Conservation (phyloP, 257 asterid species). For the Rhazya stricta region DNA sequence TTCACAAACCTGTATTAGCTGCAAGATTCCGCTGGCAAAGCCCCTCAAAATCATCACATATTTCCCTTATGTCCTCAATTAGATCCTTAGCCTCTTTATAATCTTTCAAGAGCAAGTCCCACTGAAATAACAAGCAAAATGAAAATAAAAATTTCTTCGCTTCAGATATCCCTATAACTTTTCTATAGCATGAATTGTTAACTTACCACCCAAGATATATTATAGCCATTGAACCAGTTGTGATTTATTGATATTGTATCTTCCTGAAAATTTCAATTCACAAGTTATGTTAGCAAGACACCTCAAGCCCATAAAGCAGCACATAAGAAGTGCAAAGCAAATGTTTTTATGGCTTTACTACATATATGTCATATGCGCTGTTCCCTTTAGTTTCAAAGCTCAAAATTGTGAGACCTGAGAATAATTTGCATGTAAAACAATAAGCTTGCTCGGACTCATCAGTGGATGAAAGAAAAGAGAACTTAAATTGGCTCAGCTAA, state of each 20-base stretch:
- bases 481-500: neutral
- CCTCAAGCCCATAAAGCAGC: slow-evolving; percentile 7
- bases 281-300: slow-evolving; percentile 16
- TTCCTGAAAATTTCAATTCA: slow-evolving; percentile 51
- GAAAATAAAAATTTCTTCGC: neutral
- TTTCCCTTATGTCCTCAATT: slow-evolving; percentile 82
- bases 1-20: slow-evolving; percentile 68
- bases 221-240: slow-evolving; percentile 90
- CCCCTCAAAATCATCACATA: slow-evolving; percentile 86
- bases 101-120: slow-evolving; percentile 91
- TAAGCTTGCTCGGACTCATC: neutral
- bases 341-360: neutral
- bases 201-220: slow-evolving; percentile 82
- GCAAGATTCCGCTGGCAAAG: slow-evolving; percentile 95
- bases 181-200: neutral
- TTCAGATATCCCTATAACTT: neutral
- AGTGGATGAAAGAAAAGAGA: neutral
- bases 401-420: neutral
- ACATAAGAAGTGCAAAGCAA: neutral
- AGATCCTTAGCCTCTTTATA: slow-evolving; percentile 73
- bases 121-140: slow-evolving; percentile 37
- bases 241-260: slow-evolving; percentile 93
- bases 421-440: neutral
- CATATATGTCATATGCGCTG: neutral
- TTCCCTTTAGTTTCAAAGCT: neutral